A percentile compares a stretch with the other conserved stretches of the same genome.
Evolutionary conservation across 1,139 yeast species (phyloP).

Genomic region (Suhomyces bribrorum): DNA sequence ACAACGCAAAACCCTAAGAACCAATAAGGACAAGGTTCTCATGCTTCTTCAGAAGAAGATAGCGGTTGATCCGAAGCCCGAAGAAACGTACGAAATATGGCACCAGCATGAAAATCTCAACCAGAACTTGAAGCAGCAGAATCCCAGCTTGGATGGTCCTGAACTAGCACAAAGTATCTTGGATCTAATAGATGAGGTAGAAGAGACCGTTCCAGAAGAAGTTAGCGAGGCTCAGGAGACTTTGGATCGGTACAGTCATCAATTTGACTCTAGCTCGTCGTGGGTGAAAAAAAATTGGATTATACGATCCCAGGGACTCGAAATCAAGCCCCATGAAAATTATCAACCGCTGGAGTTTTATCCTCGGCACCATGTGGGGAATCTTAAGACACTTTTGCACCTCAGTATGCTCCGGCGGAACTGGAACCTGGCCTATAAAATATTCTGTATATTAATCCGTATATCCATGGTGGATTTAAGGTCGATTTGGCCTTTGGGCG

Average conservation of each 20-base stretch:
- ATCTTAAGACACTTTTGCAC: conserved; percentile 37
- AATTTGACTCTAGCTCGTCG: conserved; percentile 25
- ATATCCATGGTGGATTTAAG: conserved; percentile 52
- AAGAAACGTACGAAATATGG: conserved; percentile 44
- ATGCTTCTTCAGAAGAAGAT: conserved; percentile 16
- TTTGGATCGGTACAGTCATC: conserved; percentile 17
- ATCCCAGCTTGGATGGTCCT: neutral
- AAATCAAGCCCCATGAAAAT: conserved; percentile 27
- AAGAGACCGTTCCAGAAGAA: conserved; percentile 13
- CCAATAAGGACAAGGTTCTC: conserved; percentile 11
- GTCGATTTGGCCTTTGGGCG: conserved; percentile 61
- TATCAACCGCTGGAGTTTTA: conserved; percentile 10
- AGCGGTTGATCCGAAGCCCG: conserved; percentile 25
- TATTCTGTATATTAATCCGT: conserved; percentile 52
- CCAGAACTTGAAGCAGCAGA: conserved; percentile 11
- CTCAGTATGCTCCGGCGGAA: conserved; percentile 42
- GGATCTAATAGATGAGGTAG: conserved; percentile 4
- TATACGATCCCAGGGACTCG: conserved; percentile 33
- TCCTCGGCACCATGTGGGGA: conserved; percentile 30
- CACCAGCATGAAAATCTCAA: conserved; percentile 23
- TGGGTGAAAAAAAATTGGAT: conserved; percentile 27
- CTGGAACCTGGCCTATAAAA: conserved; percentile 57
- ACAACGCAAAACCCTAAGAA: conserved; percentile 2
- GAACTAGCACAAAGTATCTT: conserved; percentile 8
- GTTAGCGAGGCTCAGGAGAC: conserved; percentile 14